Conservation (phyloP, 2,329 filamentous ascomycete species). For the Dothideomycetidae sp. region DNA sequence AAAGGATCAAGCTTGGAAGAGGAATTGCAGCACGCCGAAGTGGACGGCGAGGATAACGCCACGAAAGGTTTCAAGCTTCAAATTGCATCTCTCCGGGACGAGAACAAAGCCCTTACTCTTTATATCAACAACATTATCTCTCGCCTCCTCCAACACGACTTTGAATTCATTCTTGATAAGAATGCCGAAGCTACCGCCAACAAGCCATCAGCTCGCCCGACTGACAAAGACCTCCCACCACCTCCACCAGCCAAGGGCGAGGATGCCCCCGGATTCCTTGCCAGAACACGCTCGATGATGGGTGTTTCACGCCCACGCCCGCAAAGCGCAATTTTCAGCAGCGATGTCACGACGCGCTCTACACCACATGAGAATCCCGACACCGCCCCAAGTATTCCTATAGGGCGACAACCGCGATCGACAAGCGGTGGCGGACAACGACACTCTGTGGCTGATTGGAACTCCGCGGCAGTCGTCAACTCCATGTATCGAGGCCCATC, state of each 20-base stretch:
- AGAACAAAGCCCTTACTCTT: conserved; percentile 91
- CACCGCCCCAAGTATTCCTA: conserved; percentile 63
- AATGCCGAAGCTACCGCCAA: conserved; percentile 26
- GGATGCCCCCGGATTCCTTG: conserved; percentile 33
- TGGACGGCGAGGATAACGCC: conserved; percentile 47
- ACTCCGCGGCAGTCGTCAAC: conserved; percentile 59
- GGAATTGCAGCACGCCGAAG: conserved; percentile 54
- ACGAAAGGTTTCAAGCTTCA: conserved; percentile 60
- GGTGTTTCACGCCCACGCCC: conserved; percentile 25
- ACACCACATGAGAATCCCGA: conserved; percentile 45
- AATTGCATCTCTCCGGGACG: conserved; percentile 65
- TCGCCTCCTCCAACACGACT: conserved; percentile 83
- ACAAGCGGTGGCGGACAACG: conserved; percentile 27
- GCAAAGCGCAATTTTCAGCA: conserved; percentile 18
- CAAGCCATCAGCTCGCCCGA: conserved; percentile 14
- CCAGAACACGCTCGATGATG: conserved; percentile 47
- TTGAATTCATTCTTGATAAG: conserved; percentile 82
- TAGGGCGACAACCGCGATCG: conserved; percentile 42
- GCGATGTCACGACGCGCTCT: conserved; percentile 13
- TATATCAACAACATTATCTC: conserved; percentile 99
- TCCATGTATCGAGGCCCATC: conserved; percentile 72
- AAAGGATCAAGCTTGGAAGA: conserved; percentile 61
- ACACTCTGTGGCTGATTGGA: conserved; percentile 31
- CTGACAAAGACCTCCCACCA: conserved; percentile 73
- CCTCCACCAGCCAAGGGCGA: conserved; percentile 48